Evolutionary conservation across 176 grass and related monocot genomes (phyloP), one percentile per base, ranked within the genome.

Genomic region (Aegilops bicornis): DNA sequence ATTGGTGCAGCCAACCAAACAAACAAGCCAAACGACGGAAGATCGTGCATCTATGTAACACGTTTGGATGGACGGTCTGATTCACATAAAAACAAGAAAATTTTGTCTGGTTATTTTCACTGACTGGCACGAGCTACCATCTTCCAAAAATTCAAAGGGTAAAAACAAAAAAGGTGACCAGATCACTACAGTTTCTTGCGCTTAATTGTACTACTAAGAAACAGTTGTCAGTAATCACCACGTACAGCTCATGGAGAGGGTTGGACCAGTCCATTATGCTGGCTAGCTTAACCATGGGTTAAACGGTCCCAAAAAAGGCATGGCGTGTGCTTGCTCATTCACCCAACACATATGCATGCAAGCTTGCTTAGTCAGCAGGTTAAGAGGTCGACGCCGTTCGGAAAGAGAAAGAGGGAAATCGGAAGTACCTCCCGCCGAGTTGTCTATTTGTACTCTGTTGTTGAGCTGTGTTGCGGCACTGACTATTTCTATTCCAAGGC

Each of bases 341-440:
- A 82, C 78, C 69, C 69, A 30, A 74, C 66, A 82, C 74, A 78
- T 84, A 81, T 90, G 85, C 67, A 75, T 75, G 48, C 74, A 4
- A 50, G 47, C 4, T 52, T 16, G 48, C 48, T 52, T 52, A 73
- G 3, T 45, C 42, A 35, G 13, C 61, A 64, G 72, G 40, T 43
- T 5, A 47, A 35, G 48, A 63, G n/a, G 82, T 84, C 69, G 33
- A 40, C 35, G 15, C n/a, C 24, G 23, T 32, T 36, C 1, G 30
- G 6, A 27, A 43, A 16, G 58, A 4, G 31, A 32, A 32, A 32
- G 31, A 32, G 31, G 58, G 23, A 45, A 25, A 62, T 5, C 1
- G 36, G 37, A 3, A 22, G 1, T 35, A 68, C 31, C 31, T 32
- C 31, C 31, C 3, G 31, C 31, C 31, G 31, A 32, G 31, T 32